Evolutionary conservation across 257 asterid species (phyloP), one percentile per base, ranked within the genome.

Genomic region (Salvia splendens): DNA sequence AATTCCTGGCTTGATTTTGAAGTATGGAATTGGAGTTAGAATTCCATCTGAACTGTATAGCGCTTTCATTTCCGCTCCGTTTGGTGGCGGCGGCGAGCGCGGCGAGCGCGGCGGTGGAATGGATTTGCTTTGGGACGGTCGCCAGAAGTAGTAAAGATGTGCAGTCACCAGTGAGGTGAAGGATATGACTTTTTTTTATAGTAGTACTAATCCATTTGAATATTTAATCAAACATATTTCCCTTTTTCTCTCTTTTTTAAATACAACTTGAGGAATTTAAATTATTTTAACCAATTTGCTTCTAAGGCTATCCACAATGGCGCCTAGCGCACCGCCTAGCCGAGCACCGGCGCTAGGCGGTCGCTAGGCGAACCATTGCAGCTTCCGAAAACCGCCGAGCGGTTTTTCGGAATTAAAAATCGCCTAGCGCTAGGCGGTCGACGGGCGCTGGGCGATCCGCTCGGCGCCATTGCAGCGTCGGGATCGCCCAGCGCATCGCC

Each of bases 1-100:
- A 55, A 40, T 55, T 55, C 72, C 78, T 24, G 67, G 74, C 61
- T 71, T 78, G 64, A 58, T 33, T 17, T 72, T 77, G 54, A 69
- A 66, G 4, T 76, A 47, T 50, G 71, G 77, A 35, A 65, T 24
- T 45, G 84, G 84, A 48, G 80, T 53, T 45, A 75, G 57, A 57
- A 78, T 72, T 55, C 49, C 66, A 7, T 77, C 79, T 28, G 79
- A 61, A 62, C 66, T 69, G 65, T 63, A 60, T 12, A 82, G 17
- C 69, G 81, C 79, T 78, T 80, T 75, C 90, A 82, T 84, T 67
- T 64, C 47, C 55, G 5, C 16, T 30, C 5, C 9, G 20, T 12
- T 35, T 12, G 1, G 4, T 6, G 38, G 5, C 36, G 40, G 41
- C 68, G 68, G 14, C 24, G 66, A 24, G 30, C 6, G 41, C 68